These are phyloP conservation scores for Phoma sp. DNA, from an alignment of 2,329 filamentous ascomycete genomes.

Conservation along the genomic window DNA sequence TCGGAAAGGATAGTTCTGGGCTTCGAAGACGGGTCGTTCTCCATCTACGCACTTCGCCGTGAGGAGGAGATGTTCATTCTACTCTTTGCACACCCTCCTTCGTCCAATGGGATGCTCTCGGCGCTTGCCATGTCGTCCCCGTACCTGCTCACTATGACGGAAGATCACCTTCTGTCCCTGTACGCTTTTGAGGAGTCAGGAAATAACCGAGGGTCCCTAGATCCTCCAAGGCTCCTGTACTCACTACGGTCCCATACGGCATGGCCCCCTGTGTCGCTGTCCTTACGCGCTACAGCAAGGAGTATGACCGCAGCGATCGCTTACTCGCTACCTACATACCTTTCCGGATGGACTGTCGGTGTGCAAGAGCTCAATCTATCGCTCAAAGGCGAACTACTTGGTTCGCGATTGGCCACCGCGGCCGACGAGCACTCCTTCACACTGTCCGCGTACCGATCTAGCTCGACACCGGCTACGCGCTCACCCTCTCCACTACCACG, in stretches of 20 bases:
- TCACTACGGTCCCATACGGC: conserved; percentile 83
- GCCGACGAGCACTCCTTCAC: conserved; percentile 55
- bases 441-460: conserved; percentile 38
- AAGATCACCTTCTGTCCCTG: conserved; percentile 74
- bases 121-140: conserved; percentile 75
- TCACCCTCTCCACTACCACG: conserved; percentile 36
- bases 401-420: conserved; percentile 59
- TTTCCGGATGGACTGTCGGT: conserved; percentile 84
- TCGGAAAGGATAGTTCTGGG: conserved; percentile 43
- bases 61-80: conserved; percentile 52
- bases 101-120: conserved; percentile 69
- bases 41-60: conserved; percentile 68
- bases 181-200: conserved; percentile 64
- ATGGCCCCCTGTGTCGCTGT: conserved; percentile 79
- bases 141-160: conserved; percentile 79
- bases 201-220: conserved; percentile 14
- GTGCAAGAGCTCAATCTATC: conserved; percentile 86
- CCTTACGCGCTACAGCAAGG: conserved; percentile 70
- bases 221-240: conserved; percentile 68
- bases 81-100: conserved; percentile 66
- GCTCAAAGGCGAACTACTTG: conserved; percentile 54
- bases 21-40: conserved; percentile 58
- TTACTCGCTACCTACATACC: conserved; percentile 78
- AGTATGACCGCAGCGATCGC: conserved; percentile 82
- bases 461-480: conserved; percentile 33